These are phyloP conservation scores for Cutaneotrichosporon sp. DNA, from an alignment of 1,284 basidiomycete species.

Conservation along the genomic window DNA sequence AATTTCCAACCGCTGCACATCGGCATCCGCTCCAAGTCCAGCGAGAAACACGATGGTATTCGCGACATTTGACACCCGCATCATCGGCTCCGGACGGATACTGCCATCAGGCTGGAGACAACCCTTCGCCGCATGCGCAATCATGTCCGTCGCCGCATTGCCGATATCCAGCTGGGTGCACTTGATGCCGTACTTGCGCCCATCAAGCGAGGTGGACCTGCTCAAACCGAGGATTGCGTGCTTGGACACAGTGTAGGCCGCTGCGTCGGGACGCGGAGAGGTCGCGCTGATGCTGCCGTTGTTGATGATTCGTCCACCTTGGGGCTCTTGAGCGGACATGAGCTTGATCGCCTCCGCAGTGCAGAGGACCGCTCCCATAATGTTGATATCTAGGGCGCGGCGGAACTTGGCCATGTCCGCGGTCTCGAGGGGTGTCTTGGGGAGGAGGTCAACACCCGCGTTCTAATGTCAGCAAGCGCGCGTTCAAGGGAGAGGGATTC, in stretches of 20 bases:
- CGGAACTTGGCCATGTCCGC: slow-evolving; percentile 60
- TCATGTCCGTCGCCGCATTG: slow-evolving; percentile 63
- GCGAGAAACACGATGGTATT: slow-evolving; percentile 66
- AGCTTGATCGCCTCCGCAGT: slow-evolving; percentile 65
- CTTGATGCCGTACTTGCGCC: slow-evolving; percentile 64
- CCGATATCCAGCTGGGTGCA: slow-evolving; percentile 77
- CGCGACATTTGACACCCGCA: slow-evolving; percentile 58
- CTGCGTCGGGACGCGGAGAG: slow-evolving; percentile 60
- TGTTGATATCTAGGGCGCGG: slow-evolving; percentile 63
- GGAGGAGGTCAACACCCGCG: slow-evolving; percentile 55
- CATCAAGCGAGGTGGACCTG: slow-evolving; percentile 68
- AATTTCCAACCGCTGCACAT: slow-evolving; percentile 55
- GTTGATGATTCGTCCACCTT: slow-evolving; percentile 76
- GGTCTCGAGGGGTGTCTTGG: slow-evolving; percentile 57
- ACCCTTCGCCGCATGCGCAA: slow-evolving; percentile 51
- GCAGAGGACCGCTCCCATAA: slow-evolving; percentile 67
- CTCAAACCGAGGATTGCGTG: slow-evolving; percentile 72
- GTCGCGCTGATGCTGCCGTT: slow-evolving; percentile 73
- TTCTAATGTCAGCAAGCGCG: slow-evolving; percentile 33
- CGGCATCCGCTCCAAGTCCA: slow-evolving; percentile 61
- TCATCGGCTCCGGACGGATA: slow-evolving; percentile 55
- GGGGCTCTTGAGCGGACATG: slow-evolving; percentile 66
- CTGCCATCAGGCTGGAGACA: slow-evolving; percentile 65
- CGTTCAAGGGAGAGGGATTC: not conserved
- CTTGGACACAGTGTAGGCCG: slow-evolving; percentile 69